A percentile compares a stretch with the other conserved stretches of the same genome.
Conservation (phyloP, 192 early-diverging fungal species). For the Gaertneriomyces sp. region DNA sequence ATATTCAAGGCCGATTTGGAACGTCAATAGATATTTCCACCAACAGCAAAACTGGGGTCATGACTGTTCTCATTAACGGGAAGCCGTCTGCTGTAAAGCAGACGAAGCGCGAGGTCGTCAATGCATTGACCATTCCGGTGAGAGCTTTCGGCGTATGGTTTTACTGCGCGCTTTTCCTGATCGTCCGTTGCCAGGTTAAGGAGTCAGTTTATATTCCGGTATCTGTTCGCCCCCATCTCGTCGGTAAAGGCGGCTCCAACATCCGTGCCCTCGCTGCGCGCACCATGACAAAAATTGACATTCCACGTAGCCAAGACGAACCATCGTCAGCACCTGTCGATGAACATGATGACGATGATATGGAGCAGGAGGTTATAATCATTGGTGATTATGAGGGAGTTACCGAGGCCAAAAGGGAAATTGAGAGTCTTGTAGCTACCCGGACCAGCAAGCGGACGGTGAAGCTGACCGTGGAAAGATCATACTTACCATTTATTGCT, state of each 20-base stretch:
- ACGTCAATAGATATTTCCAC: slow-evolving; percentile 84
- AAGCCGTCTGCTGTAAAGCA: slow-evolving; percentile 69
- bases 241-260: slow-evolving; percentile 78
- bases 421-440: slow-evolving; percentile 56
- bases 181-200: slow-evolving; percentile 29
- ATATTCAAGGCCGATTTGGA: slow-evolving; percentile 23
- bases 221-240: slow-evolving; percentile 73
- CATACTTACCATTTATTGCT: slow-evolving; percentile 79
- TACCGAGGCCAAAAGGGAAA: slow-evolving; percentile 76
- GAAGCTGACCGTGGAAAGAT: slow-evolving; percentile 66
- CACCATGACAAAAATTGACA: slow-evolving; percentile 71
- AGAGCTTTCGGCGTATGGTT: background rate
- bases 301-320: slow-evolving; percentile 54
- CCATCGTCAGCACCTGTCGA: slow-evolving; percentile 25
- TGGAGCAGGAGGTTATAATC: slow-evolving; percentile 42
- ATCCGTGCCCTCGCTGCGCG: slow-evolving; percentile 69
- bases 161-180: background rate
- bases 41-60: slow-evolving; percentile 61
- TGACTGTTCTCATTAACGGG: slow-evolving; percentile 84
- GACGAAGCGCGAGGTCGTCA: slow-evolving; percentile 74
- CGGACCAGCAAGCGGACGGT: slow-evolving; percentile 67
- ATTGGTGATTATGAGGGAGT: slow-evolving; percentile 83
- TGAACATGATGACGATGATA: slow-evolving; percentile 32
- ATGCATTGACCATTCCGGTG: slow-evolving; percentile 27
- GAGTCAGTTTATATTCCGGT: slow-evolving; percentile 67